Percentiles rank a stretch among this genome's conserved stretches.
These are phyloP conservation scores for Clonostachys sp. DNA, from an alignment of 2,329 filamentous ascomycete species.

Conservation along the genomic window DNA sequence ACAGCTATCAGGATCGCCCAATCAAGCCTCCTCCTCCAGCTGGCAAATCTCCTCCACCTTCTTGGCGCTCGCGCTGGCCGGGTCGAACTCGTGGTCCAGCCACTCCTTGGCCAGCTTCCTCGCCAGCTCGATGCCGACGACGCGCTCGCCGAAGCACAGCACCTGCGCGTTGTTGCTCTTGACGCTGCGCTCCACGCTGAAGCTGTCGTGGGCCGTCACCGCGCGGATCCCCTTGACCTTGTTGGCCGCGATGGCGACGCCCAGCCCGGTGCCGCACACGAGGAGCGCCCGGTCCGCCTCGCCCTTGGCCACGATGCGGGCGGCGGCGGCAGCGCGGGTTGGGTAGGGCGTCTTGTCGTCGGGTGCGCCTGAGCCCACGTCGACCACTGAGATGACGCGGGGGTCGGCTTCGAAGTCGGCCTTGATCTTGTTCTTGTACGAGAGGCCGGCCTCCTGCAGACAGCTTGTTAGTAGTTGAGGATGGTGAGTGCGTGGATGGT, in stretches of 20 bases:
- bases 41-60: conserved; percentile 37
- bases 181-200: conserved; percentile 75
- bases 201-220: conserved; percentile 86
- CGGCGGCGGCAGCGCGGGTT: conserved; percentile 70
- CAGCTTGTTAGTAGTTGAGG: neutral
- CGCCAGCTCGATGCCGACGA: conserved; percentile 77
- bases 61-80: conserved; percentile 36
- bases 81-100: conserved; percentile 79
- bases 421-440: conserved; percentile 77
- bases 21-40: conserved; percentile 20
- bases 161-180: conserved; percentile 86
- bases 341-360: conserved; percentile 80
- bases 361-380: conserved; percentile 65
- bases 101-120: conserved; percentile 75
- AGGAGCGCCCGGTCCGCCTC: conserved; percentile 73
- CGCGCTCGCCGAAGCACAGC: conserved; percentile 79
- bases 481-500: neutral
- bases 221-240: conserved; percentile 80
- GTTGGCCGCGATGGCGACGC: conserved; percentile 85
- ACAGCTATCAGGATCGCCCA: too few species aligned
- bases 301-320: conserved; percentile 55
- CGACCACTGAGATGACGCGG: conserved; percentile 63
- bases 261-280: conserved; percentile 83
- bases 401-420: conserved; percentile 63
- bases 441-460: conserved; percentile 62